Evolutionary conservation across 768 basidiomycete genomes (phyloP).

Genomic region (Hemileccinum rubropunctum): DNA sequence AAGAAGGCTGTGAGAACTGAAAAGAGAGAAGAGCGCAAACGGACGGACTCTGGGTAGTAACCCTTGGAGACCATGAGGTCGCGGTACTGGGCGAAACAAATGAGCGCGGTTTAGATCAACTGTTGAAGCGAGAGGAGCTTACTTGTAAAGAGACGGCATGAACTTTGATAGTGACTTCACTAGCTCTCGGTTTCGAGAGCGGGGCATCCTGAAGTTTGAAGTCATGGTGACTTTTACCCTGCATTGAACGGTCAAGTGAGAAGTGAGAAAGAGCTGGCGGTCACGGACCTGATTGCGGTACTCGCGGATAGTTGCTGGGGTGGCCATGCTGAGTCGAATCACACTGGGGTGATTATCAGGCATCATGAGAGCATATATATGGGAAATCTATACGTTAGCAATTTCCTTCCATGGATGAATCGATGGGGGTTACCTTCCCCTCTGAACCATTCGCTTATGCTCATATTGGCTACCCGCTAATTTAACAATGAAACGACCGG

Average conservation of each 20-base stretch:
- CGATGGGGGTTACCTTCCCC: no score
- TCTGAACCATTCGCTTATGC: no score
- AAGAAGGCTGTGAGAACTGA: constrained; percentile 28
- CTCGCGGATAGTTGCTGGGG: constrained; percentile 14
- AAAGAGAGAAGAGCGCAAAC: constrained; percentile 14
- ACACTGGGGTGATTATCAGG: no score
- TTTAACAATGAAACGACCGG: no score
- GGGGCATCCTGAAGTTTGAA: constrained; percentile 25
- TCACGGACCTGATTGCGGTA: constrained; percentile 15
- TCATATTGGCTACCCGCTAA: no score
- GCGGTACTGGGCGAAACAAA: constrained; percentile 39
- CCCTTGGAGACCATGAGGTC: constrained; percentile 45
- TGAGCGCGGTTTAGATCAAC: background rate
- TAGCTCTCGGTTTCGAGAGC: constrained; percentile 36
- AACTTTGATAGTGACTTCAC: constrained; percentile 54
- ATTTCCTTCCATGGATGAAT: no score
- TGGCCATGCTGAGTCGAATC: constrained; percentile 4
- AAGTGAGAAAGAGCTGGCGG: background rate
- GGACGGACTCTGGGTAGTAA: constrained; percentile 36
- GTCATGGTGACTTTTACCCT: constrained; percentile 29
- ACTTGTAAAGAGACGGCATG: constrained; percentile 58
- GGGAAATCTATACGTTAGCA: no score
- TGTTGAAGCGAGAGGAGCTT: background rate
- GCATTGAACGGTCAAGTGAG: background rate
- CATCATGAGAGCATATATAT: no score